phyloP scores from a whole-genome alignment of 495 filamentous ascomycete genomes.

The Penicillium lagena region DNA sequence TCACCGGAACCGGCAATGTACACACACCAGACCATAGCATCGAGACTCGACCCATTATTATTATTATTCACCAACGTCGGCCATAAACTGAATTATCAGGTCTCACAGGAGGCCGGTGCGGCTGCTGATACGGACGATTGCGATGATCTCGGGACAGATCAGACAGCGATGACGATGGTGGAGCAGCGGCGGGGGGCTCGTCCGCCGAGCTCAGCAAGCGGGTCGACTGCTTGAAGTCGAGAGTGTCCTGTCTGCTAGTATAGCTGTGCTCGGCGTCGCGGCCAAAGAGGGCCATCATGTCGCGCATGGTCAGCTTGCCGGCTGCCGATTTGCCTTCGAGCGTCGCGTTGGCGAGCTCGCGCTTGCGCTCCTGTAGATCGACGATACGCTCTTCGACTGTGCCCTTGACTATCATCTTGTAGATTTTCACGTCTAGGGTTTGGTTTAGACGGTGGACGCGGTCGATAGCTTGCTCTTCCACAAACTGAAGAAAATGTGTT shows the following conservation, averaged over 20 bases:
- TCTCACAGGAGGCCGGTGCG: background rate
- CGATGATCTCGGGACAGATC: constrained; percentile 20
- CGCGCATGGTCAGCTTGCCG: constrained; percentile 82
- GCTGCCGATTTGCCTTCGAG: constrained; percentile 74
- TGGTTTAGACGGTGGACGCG: constrained; percentile 95
- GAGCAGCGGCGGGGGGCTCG: constrained; percentile 5
- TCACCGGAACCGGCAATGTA: too few relatives aligned
- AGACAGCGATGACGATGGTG: constrained; percentile 6
- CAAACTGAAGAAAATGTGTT: constrained; percentile 48
- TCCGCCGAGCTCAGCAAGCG: constrained; percentile 17
- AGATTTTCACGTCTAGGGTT: constrained; percentile 87
- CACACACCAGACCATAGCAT: too few relatives aligned
- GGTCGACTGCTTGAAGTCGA: constrained; percentile 25
- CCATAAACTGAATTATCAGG: constrained; percentile 39
- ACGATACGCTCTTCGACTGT: constrained; percentile 92
- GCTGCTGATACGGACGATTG: constrained; percentile 15
- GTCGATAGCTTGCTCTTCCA: constrained; percentile 98
- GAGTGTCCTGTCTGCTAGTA: constrained; percentile 22
- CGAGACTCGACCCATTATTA: background rate
- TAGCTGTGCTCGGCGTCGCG: constrained; percentile 60
- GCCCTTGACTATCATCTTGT: constrained; percentile 77
- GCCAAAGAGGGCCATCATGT: constrained; percentile 86
- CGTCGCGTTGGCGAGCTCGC: constrained; percentile 74
- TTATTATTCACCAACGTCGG: constrained; percentile 32
- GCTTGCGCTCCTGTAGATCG: constrained; percentile 86